Evolutionary conservation across 768 basidiomycete species (phyloP), one percentile per base, ranked within the genome.

Genomic region (Podaxis sp.): DNA sequence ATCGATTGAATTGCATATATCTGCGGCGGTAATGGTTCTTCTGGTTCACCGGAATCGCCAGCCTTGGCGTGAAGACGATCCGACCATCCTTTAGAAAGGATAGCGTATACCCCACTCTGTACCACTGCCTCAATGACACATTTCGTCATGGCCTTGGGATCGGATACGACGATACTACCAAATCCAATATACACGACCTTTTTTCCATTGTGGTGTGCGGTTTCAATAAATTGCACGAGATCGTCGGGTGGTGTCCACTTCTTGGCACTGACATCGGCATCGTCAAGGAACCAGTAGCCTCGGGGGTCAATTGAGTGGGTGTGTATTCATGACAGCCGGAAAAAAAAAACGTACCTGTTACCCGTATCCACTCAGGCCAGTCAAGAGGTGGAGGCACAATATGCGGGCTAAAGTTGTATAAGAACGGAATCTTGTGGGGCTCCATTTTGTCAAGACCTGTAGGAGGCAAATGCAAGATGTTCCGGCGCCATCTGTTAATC

Each of bases 311-410:
- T 26, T 62, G n/a, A 60, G 37, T 59, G 46, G 49, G 58, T 13
- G 26, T 54, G 24, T 15, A 22, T 20, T 48, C 30, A 17, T 11
- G 46, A 30, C 11, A 28, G 22, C 20, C 12, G 53, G 2, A 33
- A 33, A 33, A 33, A 15, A 51, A 28, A 17, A 48, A 66, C 71
- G 62, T 67, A 91, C 93, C 93, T 65, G 95, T 95, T 1, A 96
- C 86, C 46, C 92, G 89, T 66, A 99, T 98, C 95, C 96, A 98
- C 74, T 99, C 96, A 3, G 95, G 94, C 97, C 97, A 99, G 73
- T 99, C 96, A 60, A 99, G 76, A 2, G 96, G 96, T 28, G 90
- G 93, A 6, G 96, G 95, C 13, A 99, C 93, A 51, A 94, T 82
- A 33, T 85, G 81, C 1, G 95, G 93, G 69, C 93, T 96, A 72